phyloP scores from a whole-genome alignment of 2,329 filamentous ascomycete genomes.

The Penicillium occitanis region DNA sequence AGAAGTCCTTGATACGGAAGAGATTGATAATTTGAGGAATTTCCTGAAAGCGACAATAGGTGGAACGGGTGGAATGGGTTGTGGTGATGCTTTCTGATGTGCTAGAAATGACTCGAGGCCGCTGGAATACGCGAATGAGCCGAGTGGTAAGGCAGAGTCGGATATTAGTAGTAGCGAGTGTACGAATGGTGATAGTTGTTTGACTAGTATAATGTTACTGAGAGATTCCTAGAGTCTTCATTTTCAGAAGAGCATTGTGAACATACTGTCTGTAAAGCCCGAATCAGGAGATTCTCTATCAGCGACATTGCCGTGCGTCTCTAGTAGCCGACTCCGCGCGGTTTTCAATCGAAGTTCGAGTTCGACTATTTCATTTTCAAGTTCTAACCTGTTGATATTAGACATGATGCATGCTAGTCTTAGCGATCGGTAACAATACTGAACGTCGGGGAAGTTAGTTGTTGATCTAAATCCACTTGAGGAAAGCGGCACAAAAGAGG shows the following conservation, averaged over 20 bases:
- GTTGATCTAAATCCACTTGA: background rate
- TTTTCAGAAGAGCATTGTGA: background rate
- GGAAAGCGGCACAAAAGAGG: background rate
- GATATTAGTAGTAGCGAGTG: slow-evolving; percentile 62
- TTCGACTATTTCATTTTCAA: slow-evolving; percentile 44
- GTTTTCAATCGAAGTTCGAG: slow-evolving; percentile 51
- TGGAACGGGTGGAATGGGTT: slow-evolving; percentile 24
- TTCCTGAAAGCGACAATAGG: slow-evolving; percentile 49
- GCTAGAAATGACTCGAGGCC: slow-evolving; percentile 65
- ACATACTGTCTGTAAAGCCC: slow-evolving; percentile 21
- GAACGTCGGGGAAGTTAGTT: background rate
- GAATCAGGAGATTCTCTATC: slow-evolving; percentile 5
- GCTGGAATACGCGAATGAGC: slow-evolving; percentile 65
- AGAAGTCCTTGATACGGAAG: slow-evolving; percentile 58
- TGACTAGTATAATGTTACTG: background rate
- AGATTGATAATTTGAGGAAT: slow-evolving; percentile 59
- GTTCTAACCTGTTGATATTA: slow-evolving; percentile 20
- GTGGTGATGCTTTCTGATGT: slow-evolving; percentile 50
- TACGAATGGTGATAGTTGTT: slow-evolving; percentile 28
- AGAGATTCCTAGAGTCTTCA: background rate
- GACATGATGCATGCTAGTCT: background rate
- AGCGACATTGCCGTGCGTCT: slow-evolving; percentile 20
- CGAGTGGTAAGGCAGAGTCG: slow-evolving; percentile 63
- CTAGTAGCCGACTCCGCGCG: slow-evolving; percentile 45
- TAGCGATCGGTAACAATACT: background rate